These are phyloP conservation scores for Cyberlindnera nakhonratchasimensis DNA, from an alignment of 805 yeast species.

Conservation along the genomic window DNA sequence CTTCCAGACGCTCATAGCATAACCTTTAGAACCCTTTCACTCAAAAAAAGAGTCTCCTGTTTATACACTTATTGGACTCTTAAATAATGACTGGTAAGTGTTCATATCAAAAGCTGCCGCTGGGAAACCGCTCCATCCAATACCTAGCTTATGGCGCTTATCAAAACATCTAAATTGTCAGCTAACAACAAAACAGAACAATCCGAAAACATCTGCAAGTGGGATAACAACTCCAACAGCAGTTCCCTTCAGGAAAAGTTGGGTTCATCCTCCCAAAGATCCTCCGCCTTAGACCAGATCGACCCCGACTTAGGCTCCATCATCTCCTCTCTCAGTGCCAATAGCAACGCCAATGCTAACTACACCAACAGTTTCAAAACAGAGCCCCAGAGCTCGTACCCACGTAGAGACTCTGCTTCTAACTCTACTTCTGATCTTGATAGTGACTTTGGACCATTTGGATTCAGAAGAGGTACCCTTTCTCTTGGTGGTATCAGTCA, in stretches of 20 bases:
- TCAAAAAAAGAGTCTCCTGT: background rate
- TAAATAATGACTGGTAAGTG: conserved; percentile 3
- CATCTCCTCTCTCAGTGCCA: conserved; percentile 30
- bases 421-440: conserved; percentile 38
- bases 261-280: conserved; percentile 14
- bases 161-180: background rate
- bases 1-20: conserved; percentile 1
- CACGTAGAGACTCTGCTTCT: conserved; percentile 38
- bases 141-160: too few species aligned
- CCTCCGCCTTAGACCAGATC: conserved; percentile 17
- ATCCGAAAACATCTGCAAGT: conserved; percentile 9
- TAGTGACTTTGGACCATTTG: conserved; percentile 38
- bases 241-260: conserved; percentile 11
- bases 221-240: conserved; percentile 8
- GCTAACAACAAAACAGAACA: background rate
- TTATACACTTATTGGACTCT: background rate
- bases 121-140: too few species aligned
- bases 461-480: conserved; percentile 45
- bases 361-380: conserved; percentile 6
- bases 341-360: conserved; percentile 18
- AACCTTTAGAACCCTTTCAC: background rate
- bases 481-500: conserved; percentile 36
- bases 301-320: conserved; percentile 31
- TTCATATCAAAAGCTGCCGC: background rate
- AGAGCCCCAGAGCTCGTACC: conserved; percentile 4